A percentile compares a stretch with the other conserved stretches of the same genome.
phyloP scores from a whole-genome alignment of 257 asterid genomes.

The Solanum arcanum region DNA sequence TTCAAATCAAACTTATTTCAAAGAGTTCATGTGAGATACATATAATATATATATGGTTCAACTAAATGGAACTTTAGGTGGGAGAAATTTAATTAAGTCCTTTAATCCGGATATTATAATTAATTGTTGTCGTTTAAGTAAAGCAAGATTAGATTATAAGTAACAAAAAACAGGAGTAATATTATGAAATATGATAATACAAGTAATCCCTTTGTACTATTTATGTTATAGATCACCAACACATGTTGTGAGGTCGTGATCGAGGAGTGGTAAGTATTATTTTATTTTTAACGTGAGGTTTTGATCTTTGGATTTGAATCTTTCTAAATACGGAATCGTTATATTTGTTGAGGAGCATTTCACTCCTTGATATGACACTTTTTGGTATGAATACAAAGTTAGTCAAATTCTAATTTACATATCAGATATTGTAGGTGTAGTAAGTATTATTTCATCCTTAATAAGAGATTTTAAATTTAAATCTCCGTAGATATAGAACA shows the following conservation, averaged over 20 bases:
- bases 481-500: too few relatives aligned
- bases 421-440: fast-evolving
- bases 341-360: background rate
- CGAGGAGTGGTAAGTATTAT: background rate
- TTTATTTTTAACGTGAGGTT: background rate
- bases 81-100: background rate
- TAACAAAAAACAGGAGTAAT: background rate
- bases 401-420: too few relatives aligned
- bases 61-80: background rate
- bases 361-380: background rate
- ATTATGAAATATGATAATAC: background rate
- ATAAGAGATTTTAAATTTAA: too few relatives aligned
- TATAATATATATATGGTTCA: background rate
- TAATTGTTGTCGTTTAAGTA: background rate
- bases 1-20: background rate
- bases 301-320: fast-evolving
- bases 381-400: background rate
- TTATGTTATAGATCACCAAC: background rate
- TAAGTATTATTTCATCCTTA: background rate
- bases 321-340: fast-evolving
- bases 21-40: background rate
- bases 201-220: background rate
- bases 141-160: background rate
- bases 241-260: too few relatives aligned
- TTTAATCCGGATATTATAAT: background rate